A percentile compares a stretch with the other conserved stretches of the same genome.
Conservation (phyloP, 371 early-diverging fungal species). For the Saksenaea oblongispora region DNA sequence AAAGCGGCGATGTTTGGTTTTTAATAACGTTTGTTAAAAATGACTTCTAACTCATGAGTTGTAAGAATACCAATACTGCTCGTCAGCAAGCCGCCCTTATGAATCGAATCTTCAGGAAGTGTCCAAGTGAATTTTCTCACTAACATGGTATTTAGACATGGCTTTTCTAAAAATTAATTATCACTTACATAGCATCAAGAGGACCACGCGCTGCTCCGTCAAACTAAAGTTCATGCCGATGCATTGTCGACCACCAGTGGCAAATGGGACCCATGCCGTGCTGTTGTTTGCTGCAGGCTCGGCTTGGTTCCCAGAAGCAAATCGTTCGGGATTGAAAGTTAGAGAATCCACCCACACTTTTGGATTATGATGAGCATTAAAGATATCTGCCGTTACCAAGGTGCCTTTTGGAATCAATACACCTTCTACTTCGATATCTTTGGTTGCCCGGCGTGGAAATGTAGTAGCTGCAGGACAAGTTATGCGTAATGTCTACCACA, state of each 20-base stretch:
- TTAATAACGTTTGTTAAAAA: too few relatives aligned
- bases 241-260: slow-evolving; percentile 48
- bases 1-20: too few relatives aligned
- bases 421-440: slow-evolving; percentile 18
- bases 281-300: slow-evolving; percentile 8
- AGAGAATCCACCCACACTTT: slow-evolving; percentile 29
- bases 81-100: slow-evolving; percentile 3
- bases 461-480: slow-evolving; percentile 15
- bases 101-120: slow-evolving; percentile 13
- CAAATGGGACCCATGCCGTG: slow-evolving; percentile 51
- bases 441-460: background rate
- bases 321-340: slow-evolving; percentile 43
- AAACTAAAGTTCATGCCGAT: slow-evolving; percentile 26
- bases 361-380: slow-evolving; percentile 25
- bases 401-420: slow-evolving; percentile 17
- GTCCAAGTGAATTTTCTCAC: slow-evolving; percentile 13
- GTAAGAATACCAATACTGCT: too few relatives aligned
- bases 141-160: background rate
- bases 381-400: slow-evolving; percentile 5
- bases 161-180: too few relatives aligned
- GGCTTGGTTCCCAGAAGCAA: slow-evolving; percentile 14
- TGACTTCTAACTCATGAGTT: too few relatives aligned
- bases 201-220: slow-evolving; percentile 17
- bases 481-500: slow-evolving; percentile 36
- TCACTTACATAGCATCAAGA: slow-evolving; percentile 18